Base-by-base conservation (phyloP, 257 asterid species). In the Agastache rugosa region DNA sequence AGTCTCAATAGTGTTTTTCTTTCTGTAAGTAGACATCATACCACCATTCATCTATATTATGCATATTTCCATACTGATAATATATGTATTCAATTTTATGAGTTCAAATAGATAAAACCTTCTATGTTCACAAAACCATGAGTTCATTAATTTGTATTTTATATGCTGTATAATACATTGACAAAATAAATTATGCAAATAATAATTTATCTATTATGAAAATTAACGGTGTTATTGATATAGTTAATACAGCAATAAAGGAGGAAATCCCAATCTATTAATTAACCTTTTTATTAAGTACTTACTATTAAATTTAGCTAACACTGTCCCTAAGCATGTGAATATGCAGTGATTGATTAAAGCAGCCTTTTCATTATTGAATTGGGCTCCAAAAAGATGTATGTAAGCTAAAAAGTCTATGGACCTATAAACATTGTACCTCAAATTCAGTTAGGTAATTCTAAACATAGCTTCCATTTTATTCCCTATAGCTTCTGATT, bases 331-430 rank as follows among this genome's bases (percentile, higher is more conserved):
- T 44, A 44, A 51, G 12, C 25, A 51, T 51, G 59, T 59, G 65
- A 27, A 59, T 59, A 14, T 27, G 41, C 42, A 11, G 41, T 11
- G 22, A 22, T 58, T 59, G 5, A 44, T 11, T 42, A 11, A 41
- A 29, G 34, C 47, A 41, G 47, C 0, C 4, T 2, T 3, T 63
- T 8, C 2, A 22, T 27, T 67, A 41, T 67, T 25, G 29, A 31
- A 17, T 51, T 51, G 74, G 74, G 51, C 74, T 53, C 74, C 16
- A 44, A 44, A 44, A 12, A 9, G 16, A 42, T 42, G 1, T 42
- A 3, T 16, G 8, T 10, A 42, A 12, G 16, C 48, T 11, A 42
- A 10, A 42, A 44, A 11, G 50, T 6, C 50, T 44, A 44, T 5
- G 48, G 48, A n/a, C 50, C 50, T 44, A 44, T 44, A 11, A 31